phyloP scores from a whole-genome alignment of 2,329 filamentous ascomycete species.

The Ophiostoma australiae region DNA sequence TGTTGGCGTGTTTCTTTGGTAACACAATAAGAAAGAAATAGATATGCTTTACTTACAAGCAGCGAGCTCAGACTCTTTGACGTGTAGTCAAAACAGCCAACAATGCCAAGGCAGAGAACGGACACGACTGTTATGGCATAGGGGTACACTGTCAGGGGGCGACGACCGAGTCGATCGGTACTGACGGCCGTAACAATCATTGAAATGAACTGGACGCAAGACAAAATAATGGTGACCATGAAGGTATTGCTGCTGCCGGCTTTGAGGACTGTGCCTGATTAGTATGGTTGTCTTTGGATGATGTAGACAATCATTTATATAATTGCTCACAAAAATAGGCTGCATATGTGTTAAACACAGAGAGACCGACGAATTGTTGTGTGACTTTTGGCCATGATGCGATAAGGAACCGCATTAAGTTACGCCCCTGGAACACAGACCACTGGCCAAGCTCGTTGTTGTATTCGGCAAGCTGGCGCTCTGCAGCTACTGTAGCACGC shows the following conservation, averaged over 20 bases:
- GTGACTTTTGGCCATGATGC: slow-evolving; percentile 39
- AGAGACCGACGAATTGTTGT: slow-evolving; percentile 39
- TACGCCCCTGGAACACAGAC: slow-evolving; percentile 38
- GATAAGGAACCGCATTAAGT: slow-evolving; percentile 37
- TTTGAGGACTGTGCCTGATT: slow-evolving; percentile 28
- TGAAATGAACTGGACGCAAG: slow-evolving; percentile 40
- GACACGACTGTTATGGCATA: not conserved
- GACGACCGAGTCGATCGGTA: not conserved
- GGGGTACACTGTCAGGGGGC: not conserved
- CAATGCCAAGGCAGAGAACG: not conserved
- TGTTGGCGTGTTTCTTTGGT: not conserved
- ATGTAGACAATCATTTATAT: not conserved
- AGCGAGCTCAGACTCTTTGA: not conserved
- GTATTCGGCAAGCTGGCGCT: slow-evolving; percentile 33
- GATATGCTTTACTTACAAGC: not conserved
- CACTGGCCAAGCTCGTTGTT: slow-evolving; percentile 32
- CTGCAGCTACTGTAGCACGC: slow-evolving; percentile 35
- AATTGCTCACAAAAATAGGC: not conserved
- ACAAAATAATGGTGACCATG: slow-evolving; percentile 40
- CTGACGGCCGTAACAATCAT: slow-evolving; percentile 37
- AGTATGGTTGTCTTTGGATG: not conserved
- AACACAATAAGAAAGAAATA: not conserved
- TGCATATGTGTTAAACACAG: slow-evolving; percentile 16
- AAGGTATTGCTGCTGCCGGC: slow-evolving; percentile 41
- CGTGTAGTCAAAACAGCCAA: not conserved